These are phyloP conservation scores for Omphalotus olearius DNA, from an alignment of 1,284 basidiomycete species.

Conservation along the genomic window DNA sequence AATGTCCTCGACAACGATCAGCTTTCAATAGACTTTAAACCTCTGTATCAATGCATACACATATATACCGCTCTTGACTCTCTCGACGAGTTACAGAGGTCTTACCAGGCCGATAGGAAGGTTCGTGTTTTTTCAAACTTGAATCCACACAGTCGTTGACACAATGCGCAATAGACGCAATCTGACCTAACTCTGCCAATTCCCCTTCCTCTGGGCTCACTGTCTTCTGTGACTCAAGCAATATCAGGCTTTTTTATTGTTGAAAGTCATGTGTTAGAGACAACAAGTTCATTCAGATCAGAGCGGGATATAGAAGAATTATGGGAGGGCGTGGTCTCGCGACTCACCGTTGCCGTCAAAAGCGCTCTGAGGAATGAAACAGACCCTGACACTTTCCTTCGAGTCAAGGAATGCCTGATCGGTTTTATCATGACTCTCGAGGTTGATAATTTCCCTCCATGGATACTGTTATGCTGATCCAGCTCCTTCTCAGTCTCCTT, in stretches of 20 bases:
- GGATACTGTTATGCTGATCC: constrained; percentile 12
- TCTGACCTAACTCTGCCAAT: constrained; percentile 90
- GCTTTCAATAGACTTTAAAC: constrained; percentile 89
- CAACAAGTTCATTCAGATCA: constrained; percentile 83
- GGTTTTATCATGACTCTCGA: constrained; percentile 93
- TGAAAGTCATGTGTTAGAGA: constrained; percentile 89
- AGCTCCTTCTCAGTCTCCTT: constrained; percentile 59
- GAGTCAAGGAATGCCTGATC: constrained; percentile 81
- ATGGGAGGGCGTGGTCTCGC: constrained; percentile 87
- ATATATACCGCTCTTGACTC: constrained; percentile 93
- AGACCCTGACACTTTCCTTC: constrained; percentile 81
- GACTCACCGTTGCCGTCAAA: constrained; percentile 77
- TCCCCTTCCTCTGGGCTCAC: constrained; percentile 53
- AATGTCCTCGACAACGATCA: constrained; percentile 91
- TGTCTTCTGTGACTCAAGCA: constrained; percentile 77
- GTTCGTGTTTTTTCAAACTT: constrained; percentile 43
- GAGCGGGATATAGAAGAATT: constrained; percentile 92
- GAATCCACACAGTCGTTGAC: constrained; percentile 10
- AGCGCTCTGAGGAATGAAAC: constrained; percentile 71
- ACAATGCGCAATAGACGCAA: constrained; percentile 66
- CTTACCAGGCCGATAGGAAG: constrained; percentile 95
- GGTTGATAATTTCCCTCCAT: constrained; percentile 38
- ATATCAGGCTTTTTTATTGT: constrained; percentile 99
- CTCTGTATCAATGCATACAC: constrained; percentile 95
- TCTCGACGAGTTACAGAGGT: constrained; percentile 84